phyloP scores from a whole-genome alignment of 75 land plant species.

The Cunninghamia lanceolata region DNA sequence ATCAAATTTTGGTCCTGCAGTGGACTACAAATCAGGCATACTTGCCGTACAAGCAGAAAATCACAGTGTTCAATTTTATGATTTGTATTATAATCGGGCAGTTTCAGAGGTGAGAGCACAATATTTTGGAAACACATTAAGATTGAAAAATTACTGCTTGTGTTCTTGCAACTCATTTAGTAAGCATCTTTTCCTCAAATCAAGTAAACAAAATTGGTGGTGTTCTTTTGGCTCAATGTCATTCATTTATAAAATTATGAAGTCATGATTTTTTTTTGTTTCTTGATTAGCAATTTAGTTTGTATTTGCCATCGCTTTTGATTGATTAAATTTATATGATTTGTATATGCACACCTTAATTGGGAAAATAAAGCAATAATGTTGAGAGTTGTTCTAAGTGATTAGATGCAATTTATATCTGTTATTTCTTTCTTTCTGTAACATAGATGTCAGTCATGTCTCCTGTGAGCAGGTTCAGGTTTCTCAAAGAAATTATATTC shows the following conservation, averaged over 20 bases:
- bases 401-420: background rate
- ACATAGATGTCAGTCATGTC: background rate
- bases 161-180: background rate
- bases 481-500: slow-evolving; percentile 76
- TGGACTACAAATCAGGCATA: slow-evolving; percentile 50
- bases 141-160: background rate
- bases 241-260: background rate
- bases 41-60: slow-evolving; percentile 65
- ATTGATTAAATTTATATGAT: background rate
- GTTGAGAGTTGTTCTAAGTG: background rate
- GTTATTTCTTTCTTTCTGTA: background rate
- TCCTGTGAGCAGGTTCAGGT: slow-evolving; percentile 51
- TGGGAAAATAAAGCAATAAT: background rate
- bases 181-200: background rate
- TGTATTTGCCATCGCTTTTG: background rate
- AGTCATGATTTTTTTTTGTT: background rate
- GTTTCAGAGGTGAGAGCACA: slow-evolving; percentile 50
- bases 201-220: background rate
- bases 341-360: background rate
- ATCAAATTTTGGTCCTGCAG: slow-evolving; percentile 18
- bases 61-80: slow-evolving; percentile 81
- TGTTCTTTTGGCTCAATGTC: background rate
- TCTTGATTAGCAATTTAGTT: background rate
- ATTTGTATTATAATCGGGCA: slow-evolving; percentile 56
- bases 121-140: background rate